Percentiles rank a stretch among this genome's conserved stretches.
These are phyloP conservation scores for Pythium scleroteichum DNA, from an alignment of 352 stramenopile species.

Conservation along the genomic window DNA sequence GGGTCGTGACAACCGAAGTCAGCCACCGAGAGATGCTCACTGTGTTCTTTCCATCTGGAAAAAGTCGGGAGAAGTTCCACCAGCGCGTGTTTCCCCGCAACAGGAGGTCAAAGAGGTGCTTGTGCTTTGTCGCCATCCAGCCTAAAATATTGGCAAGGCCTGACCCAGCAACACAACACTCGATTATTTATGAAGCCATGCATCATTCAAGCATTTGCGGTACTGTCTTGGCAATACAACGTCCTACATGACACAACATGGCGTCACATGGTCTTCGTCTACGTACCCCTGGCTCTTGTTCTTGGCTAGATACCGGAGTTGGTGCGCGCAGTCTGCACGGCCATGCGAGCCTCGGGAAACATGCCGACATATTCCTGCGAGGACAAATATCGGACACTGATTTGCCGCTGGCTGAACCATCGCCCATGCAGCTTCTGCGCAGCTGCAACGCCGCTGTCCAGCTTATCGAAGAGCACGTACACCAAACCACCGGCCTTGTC, in stretches of 20 bases:
- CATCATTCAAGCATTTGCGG: constrained; percentile 2
- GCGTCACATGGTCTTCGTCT: constrained; percentile 3
- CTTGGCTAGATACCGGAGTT: constrained; percentile 21
- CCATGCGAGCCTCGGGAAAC: constrained; percentile 78
- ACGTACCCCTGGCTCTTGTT: background rate
- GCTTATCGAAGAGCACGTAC: constrained; percentile 83
- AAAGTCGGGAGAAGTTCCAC: too few species aligned
- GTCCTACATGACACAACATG: constrained; percentile 11
- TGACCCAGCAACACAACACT: constrained; percentile 9
- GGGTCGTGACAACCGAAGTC: too few species aligned
- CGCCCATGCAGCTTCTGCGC: constrained; percentile 83
- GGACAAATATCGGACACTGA: constrained; percentile 86
- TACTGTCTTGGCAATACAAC: constrained; percentile 10
- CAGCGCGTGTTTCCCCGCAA: too few species aligned
- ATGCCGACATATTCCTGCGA: constrained; percentile 89
- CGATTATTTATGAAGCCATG: constrained; percentile 6
- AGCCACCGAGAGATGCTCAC: too few species aligned
- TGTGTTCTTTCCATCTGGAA: too few species aligned
- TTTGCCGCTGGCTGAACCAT: constrained; percentile 91
- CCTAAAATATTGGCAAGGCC: constrained; percentile 9
- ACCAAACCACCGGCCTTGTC: constrained; percentile 86
- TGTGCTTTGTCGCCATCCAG: background rate
- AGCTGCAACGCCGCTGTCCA: constrained; percentile 51
- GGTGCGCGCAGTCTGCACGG: constrained; percentile 55
- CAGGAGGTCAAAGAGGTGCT: background rate